These are phyloP conservation scores for Penicillium waksmanii DNA, from an alignment of 495 filamentous ascomycete genomes.

Conservation along the genomic window DNA sequence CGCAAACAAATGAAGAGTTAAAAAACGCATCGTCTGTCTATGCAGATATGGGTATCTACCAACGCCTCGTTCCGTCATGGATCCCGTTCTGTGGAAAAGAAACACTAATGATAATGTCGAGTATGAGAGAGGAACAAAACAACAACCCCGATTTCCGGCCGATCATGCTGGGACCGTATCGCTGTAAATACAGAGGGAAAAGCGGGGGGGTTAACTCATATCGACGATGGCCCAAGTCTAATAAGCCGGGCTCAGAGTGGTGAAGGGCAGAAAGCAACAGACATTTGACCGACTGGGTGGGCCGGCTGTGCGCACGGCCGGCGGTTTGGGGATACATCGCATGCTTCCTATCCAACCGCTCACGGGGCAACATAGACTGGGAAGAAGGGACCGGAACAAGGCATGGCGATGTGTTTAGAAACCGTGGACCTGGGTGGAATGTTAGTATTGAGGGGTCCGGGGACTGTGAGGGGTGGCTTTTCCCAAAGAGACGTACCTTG, in stretches of 20 bases:
- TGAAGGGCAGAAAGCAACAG: constrained; percentile 28
- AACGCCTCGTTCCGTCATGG: constrained; percentile 54
- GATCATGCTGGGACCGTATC: constrained; percentile 23
- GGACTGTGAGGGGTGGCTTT: not conserved
- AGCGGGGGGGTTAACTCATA: constrained; percentile 27
- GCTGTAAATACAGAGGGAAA: constrained; percentile 24
- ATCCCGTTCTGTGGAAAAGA: constrained; percentile 36
- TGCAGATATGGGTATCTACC: constrained; percentile 55
- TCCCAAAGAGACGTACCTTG: constrained; percentile 65
- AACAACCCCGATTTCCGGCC: constrained; percentile 28
- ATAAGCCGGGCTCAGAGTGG: constrained; percentile 38
- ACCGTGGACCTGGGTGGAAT: constrained; percentile 52
- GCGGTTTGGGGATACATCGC: constrained; percentile 32
- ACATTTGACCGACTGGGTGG: constrained; percentile 28
- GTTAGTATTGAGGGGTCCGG: constrained; percentile 14
- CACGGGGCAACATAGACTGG: constrained; percentile 45
- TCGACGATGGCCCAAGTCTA: constrained; percentile 43
- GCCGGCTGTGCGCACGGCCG: constrained; percentile 27
- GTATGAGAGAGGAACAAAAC: constrained; percentile 13
- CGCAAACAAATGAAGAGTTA: constrained; percentile 29
- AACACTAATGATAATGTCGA: constrained; percentile 35
- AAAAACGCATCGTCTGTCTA: constrained; percentile 39
- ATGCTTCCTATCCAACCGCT: constrained; percentile 43
- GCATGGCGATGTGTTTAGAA: constrained; percentile 54
- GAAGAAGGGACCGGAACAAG: constrained; percentile 49